These are phyloP conservation scores for Dendrobium huoshanense DNA, from an alignment of 106 monocot genomes.

Conservation along the genomic window DNA sequence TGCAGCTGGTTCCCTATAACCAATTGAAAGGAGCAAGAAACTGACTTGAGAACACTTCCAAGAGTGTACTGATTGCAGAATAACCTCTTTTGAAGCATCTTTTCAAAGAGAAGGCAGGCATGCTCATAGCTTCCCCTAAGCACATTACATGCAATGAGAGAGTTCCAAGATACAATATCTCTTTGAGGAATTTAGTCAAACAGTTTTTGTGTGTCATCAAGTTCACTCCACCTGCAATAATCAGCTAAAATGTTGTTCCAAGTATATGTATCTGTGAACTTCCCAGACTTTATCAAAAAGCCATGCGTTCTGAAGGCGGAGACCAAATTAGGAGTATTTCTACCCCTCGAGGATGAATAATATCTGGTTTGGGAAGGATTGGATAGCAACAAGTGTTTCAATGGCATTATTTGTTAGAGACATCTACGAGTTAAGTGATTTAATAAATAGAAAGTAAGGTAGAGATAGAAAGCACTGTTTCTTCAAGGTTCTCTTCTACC, in stretches of 20 bases:
- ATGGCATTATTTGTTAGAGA: not conserved
- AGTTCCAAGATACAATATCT: constrained; percentile 67
- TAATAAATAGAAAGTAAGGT: too few relatives aligned
- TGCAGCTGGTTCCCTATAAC: constrained; percentile 44
- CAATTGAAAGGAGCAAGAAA: constrained; percentile 7
- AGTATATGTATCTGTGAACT: constrained; percentile 17
- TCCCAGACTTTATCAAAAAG: constrained; percentile 34
- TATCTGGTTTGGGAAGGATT: not conserved
- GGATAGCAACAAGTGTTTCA: not conserved
- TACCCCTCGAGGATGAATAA: not conserved
- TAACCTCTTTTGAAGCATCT: constrained; percentile 27
- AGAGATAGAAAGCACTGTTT: too few relatives aligned
- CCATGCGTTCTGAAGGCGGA: constrained; percentile 34
- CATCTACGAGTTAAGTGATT: too few relatives aligned
- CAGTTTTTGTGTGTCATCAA: constrained; percentile 28
- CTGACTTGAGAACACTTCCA: constrained; percentile 48
- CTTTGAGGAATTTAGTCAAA: constrained; percentile 58
- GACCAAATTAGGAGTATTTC: not conserved
- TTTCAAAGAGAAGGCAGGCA: constrained; percentile 22
- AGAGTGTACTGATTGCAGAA: constrained; percentile 42
- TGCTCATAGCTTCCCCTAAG: not conserved
- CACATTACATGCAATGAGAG: constrained; percentile 40
- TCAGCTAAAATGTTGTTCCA: constrained; percentile 56
- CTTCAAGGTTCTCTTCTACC: too few relatives aligned
- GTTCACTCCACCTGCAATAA: constrained; percentile 19